Base-by-base conservation (phyloP, 768 basidiomycete species). In the Tricholomella constricta region DNA sequence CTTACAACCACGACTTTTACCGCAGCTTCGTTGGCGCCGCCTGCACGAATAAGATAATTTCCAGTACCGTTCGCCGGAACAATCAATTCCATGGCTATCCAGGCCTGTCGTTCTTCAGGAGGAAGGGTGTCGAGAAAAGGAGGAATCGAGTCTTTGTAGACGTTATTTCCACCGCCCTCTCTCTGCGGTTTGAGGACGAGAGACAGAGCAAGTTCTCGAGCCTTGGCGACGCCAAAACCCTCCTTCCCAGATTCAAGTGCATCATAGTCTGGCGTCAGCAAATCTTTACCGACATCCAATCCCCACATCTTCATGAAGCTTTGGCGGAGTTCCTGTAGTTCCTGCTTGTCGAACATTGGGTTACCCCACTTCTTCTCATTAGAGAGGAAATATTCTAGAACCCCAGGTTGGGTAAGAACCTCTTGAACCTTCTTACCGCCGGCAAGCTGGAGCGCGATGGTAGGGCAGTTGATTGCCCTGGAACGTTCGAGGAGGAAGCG, bases 161-260 rank as follows among this genome's bases (percentile, higher is more conserved):
- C 80, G 62, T 99, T 99, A 62, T 98, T 97, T 7, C 96, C 96
- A 1, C 96, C 96, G 2, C 96, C 96, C 74, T 99, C 96, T n/a
- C 95, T 81, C 67, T 98, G 96, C 0, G 96, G 96, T 68, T 99
- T 99, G 43, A 99, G 79, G 2, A 98, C 96, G 23, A 94, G 82
- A 6, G 77, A 72, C 6, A 71, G 65, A 0, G 85, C 78, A 12
- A 73, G 57, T 9, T 70, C 67, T 17, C 77, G 74, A 0, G 91
- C 89, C 40, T 77, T 73, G 22, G 63, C 59, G n/a, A 85, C 75
- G 6, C 81, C 80, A 40, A 68, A 66, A 2, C 64, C 59, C 58
- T 78, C 75, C 22, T 52, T 54, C 1, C 68, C 72, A 20, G 66
- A 54, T 23, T 34, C 51, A 25, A 57, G 48, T 10, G 71, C 59